Base-by-base conservation (phyloP, 768 basidiomycete genomes). In the Leucocoprinus leucothites region DNA sequence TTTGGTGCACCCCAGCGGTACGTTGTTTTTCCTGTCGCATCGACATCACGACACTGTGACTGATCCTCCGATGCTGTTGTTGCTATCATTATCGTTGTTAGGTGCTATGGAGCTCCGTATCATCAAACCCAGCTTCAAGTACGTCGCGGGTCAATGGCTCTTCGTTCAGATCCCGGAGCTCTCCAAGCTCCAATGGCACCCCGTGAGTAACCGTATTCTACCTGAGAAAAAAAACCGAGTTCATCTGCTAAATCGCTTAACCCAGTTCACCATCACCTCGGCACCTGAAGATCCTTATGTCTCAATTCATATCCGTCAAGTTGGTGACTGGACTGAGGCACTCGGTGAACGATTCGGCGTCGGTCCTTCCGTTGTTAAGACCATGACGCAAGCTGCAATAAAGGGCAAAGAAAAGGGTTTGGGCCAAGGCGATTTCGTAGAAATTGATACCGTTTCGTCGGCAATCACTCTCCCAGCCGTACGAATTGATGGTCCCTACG, bases 101-200 rank as follows among this genome's bases (percentile, higher is more conserved):
- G 88, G 89, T 60, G 91, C 91, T 18, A 94, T 98, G 91, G 93
- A 97, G 69, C 78, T 97, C 44, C 88, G 93, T 45, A 94, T 97
- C 65, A 70, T 87, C 66, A 97, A 97, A 72, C 89, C 91, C 6
- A 89, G 86, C 67, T 90, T 97, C 79, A 91, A 87, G 66, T 95
- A 97, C 71, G 87, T 86, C 47, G 81, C 91, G 28, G 93, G 93
- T 9, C 91, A 94, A 74, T 95, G 93, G 93, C 74, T 94, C 24
- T 95, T 92, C 75, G 72, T 94, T 60, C 88, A 93, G 63, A 83
- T 94, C 13, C 94, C 95, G 2, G 91, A 94, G 42, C 70, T 97
- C 9, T 94, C 92, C 41, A 69, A 63, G 18, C 85, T 80, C 67
- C 93, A 97, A 67, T 98, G 94, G 94, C 94, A 96, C 71, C 94